Conservation (phyloP, 2,329 filamentous ascomycete species). For the Colletotrichum lentis region DNA sequence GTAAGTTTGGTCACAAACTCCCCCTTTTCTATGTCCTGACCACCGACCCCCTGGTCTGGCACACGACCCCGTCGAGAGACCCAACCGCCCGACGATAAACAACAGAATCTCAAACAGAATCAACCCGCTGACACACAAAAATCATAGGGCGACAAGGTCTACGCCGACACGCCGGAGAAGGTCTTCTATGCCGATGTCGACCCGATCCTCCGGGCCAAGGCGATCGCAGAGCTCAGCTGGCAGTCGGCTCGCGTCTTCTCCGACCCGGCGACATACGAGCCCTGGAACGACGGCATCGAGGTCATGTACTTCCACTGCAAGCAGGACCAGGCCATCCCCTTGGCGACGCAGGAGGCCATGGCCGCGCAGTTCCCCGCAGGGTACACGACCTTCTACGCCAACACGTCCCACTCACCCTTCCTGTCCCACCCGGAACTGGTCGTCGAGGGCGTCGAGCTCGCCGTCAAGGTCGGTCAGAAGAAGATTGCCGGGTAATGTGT, state of each 20-base stretch:
- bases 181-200: constrained; percentile 44
- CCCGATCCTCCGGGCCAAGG: constrained; percentile 27
- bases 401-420: constrained; percentile 34
- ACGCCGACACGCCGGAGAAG: constrained; percentile 22
- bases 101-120: not conserved
- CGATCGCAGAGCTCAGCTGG: constrained; percentile 32
- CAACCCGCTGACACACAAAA: constrained; percentile 14
- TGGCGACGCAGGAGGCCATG: constrained; percentile 40
- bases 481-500: not conserved
- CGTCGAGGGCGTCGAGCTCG: constrained; percentile 31
- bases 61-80: not conserved
- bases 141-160: constrained; percentile 32
- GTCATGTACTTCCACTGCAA: constrained; percentile 42
- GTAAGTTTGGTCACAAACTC: constrained; percentile 28
- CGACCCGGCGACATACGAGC: constrained; percentile 41
- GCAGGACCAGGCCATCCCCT: constrained; percentile 41
- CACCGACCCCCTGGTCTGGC: constrained; percentile 8
- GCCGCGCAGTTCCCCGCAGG: constrained; percentile 38
- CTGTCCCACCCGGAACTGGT: constrained; percentile 31
- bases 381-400: constrained; percentile 26
- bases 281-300: constrained; percentile 44
- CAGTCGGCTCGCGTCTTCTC: constrained; percentile 39
- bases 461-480: constrained; percentile 27
- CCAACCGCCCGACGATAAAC: not conserved
- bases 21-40: constrained; percentile 22